Conservation (phyloP, 1,284 basidiomycete species). For the Austroboletus novae-zelandiae region DNA sequence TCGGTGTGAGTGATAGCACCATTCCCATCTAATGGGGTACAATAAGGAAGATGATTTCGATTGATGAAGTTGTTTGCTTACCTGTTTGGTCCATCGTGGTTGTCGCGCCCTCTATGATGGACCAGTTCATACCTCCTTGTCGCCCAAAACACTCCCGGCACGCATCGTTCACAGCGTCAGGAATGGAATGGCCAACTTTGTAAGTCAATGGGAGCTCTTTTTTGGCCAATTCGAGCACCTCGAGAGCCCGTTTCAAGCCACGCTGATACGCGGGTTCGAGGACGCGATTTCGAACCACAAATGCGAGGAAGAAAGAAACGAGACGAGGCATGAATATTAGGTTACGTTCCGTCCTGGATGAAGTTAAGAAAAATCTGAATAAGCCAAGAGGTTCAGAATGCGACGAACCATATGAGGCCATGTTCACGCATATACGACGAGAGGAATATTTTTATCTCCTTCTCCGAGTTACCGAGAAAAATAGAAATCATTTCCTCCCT, state of each 20-base stretch:
- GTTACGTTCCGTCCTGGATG: constrained; percentile 42
- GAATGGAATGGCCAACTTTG: constrained; percentile 49
- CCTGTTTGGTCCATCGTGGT: constrained; percentile 10
- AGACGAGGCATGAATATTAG: constrained; percentile 52
- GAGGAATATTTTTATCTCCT: constrained; percentile 54
- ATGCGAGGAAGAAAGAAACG: constrained; percentile 59
- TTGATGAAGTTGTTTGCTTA: background rate
- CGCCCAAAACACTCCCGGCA: constrained; percentile 47
- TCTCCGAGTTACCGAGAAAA: constrained; percentile 61
- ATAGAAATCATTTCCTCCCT: constrained; percentile 46
- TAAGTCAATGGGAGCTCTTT: constrained; percentile 58
- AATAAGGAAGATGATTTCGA: constrained; percentile 1
- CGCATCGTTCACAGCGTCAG: constrained; percentile 52
- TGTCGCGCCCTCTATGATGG: constrained; percentile 4
- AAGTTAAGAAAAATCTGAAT: background rate
- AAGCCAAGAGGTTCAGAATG: background rate
- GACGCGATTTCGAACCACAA: constrained; percentile 55
- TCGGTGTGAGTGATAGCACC: constrained; percentile 18
- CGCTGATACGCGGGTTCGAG: constrained; percentile 39
- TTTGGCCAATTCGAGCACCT: constrained; percentile 46
- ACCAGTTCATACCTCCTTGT: constrained; percentile 36
- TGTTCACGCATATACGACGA: constrained; percentile 62
- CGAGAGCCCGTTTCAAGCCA: constrained; percentile 47
- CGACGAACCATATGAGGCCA: constrained; percentile 58
- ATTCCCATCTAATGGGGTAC: constrained; percentile 2